Evolutionary conservation across 2,329 filamentous ascomycete species (phyloP), one percentile per base, ranked within the genome.

Genomic region (Rosellinia necatrix): DNA sequence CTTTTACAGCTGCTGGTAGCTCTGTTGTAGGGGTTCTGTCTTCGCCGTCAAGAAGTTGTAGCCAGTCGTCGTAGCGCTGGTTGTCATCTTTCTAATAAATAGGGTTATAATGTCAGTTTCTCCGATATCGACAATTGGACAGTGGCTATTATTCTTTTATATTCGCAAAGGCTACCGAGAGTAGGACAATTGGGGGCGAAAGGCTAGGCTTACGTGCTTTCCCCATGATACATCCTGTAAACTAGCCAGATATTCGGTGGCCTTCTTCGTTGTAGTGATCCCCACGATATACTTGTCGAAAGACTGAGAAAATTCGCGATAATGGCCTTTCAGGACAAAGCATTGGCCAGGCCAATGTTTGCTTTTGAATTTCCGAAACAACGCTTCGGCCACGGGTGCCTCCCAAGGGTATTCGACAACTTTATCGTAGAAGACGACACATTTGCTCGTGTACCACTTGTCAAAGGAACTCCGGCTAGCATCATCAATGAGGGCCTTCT

Each of bases 321-420:
- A 84, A 49, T 81, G 79, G 0, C 81, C 81, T 63, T 83, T 83
- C 29, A 84, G 72, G 6, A 84, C 71, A 62, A 83, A 83, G 56
- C 74, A 78, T 35, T 77, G 75, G 2, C 81, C 81, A 0, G 61
- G 58, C 81, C 81, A 84, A 19, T 76, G 78, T 60, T 75, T 73
- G 13, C 66, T 66, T 46, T 70, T 75, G 49, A 84, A 72, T 56
- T 80, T 81, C 34, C 74, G 67, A 17, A 75, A 66, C 2, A 84
- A 63, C 0, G 74, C 68, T 12, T 76, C 74, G 2, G 81, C 80
- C 2, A 76, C 67, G 0, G 80, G 80, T 34, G 80, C 81, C 55
- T 83, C 80, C 75, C 77, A 79, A 1, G 75, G 64, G 42, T 74
- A 78, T 49, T 83, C 79, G 10, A 81, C 66, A 1, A 76, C 74